A percentile compares a stretch with the other conserved stretches of the same genome.
Evolutionary conservation across 495 filamentous ascomycete species (phyloP).

Genomic region (Podospora australis): DNA sequence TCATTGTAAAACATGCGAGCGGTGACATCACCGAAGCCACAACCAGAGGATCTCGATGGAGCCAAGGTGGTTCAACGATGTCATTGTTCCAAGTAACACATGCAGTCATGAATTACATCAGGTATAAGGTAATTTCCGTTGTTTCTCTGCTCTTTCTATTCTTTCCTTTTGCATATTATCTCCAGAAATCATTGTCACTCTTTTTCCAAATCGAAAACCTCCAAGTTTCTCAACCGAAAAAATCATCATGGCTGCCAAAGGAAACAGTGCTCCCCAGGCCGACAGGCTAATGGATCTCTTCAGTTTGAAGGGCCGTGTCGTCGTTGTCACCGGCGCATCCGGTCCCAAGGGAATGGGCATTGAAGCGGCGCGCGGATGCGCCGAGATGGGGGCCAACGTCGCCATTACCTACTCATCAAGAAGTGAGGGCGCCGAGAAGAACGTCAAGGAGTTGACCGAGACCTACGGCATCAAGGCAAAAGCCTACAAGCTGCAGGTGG

Average conservation of each 20-base stretch:
- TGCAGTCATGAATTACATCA: no score
- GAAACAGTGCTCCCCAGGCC: slow-evolving; percentile 24
- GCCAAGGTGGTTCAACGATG: no score
- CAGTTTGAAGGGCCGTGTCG: slow-evolving; percentile 48
- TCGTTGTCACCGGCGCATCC: slow-evolving; percentile 46
- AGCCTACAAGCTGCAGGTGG: slow-evolving; percentile 62
- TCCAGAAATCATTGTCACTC: no score
- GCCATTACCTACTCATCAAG: slow-evolving; percentile 44
- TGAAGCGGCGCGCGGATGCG: slow-evolving; percentile 40
- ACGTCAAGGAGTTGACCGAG: slow-evolving; percentile 44
- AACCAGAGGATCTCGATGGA: no score
- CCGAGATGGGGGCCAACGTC: slow-evolving; percentile 45
- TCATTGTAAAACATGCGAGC: no score
- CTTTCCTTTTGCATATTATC: no score
- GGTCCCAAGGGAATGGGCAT: slow-evolving; percentile 49
- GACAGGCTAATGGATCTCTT: slow-evolving; percentile 36
- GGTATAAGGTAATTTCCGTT: no score
- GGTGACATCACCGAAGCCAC: no score
- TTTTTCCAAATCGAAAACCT: background rate
- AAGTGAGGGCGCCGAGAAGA: slow-evolving; percentile 50
- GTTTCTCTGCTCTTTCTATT: no score
- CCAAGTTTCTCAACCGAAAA: background rate
- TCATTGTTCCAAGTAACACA: no score
- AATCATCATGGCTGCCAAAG: slow-evolving; percentile 3
- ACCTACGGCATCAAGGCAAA: slow-evolving; percentile 52